Percentiles rank a stretch among this genome's conserved stretches.
phyloP scores from a whole-genome alignment of 1,284 basidiomycete species.

The Puccinia triticina region DNA sequence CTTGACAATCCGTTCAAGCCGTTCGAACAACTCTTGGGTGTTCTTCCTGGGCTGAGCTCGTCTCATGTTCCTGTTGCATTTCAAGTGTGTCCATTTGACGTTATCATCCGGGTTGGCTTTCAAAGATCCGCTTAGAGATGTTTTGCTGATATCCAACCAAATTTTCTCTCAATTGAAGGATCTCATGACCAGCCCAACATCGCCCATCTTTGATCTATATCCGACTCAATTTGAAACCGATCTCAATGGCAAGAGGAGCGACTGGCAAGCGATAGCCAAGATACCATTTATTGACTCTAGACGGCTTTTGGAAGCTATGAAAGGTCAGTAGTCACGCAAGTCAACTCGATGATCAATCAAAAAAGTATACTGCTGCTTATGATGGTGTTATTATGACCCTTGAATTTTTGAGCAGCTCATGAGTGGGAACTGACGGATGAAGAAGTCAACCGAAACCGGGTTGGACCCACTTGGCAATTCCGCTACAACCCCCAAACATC shows the following conservation, averaged over 20 bases:
- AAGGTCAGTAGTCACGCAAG: constrained; percentile 60
- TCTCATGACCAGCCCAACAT: constrained; percentile 82
- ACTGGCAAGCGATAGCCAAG: constrained; percentile 98
- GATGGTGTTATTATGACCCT: too few relatives aligned
- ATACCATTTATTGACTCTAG: constrained; percentile 95
- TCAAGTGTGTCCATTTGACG: constrained; percentile 52
- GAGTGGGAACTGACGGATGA: constrained; percentile 76
- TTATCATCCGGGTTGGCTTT: too few relatives aligned
- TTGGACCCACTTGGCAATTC: constrained; percentile 80
- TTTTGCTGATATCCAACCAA: not conserved
- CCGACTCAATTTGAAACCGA: constrained; percentile 87
- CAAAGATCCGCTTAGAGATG: not conserved
- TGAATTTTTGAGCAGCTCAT: constrained; percentile 59
- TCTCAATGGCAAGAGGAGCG: constrained; percentile 95
- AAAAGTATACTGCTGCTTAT: too few relatives aligned
- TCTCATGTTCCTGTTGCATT: constrained; percentile 84
- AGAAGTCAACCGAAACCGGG: constrained; percentile 76
- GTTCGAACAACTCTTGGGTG: constrained; percentile 97
- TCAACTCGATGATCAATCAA: not conserved
- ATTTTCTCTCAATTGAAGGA: constrained; percentile 70
- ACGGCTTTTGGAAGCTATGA: constrained; percentile 81
- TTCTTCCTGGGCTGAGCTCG: constrained; percentile 84
- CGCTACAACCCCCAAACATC: constrained; percentile 67
- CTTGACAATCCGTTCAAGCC: constrained; percentile 88
- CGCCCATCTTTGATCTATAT: constrained; percentile 93